Base-by-base conservation (phyloP, 345 rosid genomes). In the Rhizophora apiculata region DNA sequence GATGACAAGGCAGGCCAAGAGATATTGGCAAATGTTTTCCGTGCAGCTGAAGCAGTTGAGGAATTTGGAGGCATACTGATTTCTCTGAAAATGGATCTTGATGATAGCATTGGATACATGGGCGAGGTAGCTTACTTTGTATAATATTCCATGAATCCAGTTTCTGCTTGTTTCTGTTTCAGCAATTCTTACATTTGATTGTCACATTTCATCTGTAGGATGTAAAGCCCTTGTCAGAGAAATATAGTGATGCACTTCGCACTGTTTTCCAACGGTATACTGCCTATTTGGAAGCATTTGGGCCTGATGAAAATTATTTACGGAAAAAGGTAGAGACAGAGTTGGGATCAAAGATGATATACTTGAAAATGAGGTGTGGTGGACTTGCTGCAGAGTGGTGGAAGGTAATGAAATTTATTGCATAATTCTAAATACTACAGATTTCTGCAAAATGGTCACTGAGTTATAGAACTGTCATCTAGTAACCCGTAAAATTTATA, bases 331-430 rank as follows among this genome's bases (percentile, higher is more conserved):
- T 92, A 39, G 99, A 89, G 90, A 86, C 74, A 32, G 96, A 95
- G 76, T 80, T 95, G 83, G 99, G 97, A 26, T 83, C 97, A 48
- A 92, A 85, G 84, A 89, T 95, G 97, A 95, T 95, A 67, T 87
- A 83, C 88, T 76, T 95, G 76, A 95, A 95, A 93, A 95, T 95
- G 97, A 89, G 99, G 81, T 89, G 96, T 78, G 77, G 90, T 16
- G 92, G 93, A 65, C 96, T 92, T 68, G 89, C 82, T 70, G 74
- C 96, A 16, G 90, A 88, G 71, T 95, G 99, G 99, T 95, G 96
- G 69, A 91, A 95, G 96, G 97, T 94, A 85, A 32, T 56, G 11
- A 51, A 64, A 36, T 67, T n/a, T n/a, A 67, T 61, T 58, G 59
- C 8, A 26, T 2, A 27, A 3, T 46, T 43, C 21, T 52, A 13